Conservation (phyloP, 345 rosid genomes). For the Camelina sativa region DNA sequence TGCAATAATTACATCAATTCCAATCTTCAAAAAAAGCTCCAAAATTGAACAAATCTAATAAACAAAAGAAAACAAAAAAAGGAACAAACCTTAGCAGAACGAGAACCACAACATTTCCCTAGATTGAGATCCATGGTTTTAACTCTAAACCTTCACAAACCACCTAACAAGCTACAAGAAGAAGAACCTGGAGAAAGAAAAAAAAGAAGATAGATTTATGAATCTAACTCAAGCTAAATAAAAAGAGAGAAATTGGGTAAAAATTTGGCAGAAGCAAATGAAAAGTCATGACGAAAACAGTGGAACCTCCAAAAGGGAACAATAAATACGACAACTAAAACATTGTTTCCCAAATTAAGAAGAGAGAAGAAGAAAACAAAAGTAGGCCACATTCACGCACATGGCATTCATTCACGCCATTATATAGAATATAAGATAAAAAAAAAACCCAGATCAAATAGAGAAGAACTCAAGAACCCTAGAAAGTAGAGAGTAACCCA, state of each 20-base stretch:
- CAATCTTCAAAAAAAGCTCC: not conserved
- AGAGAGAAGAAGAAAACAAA: slow-evolving; percentile 36
- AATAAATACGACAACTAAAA: slow-evolving; percentile 41
- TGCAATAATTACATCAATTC: slow-evolving; percentile 37
- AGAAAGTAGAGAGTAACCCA: slow-evolving; percentile 19
- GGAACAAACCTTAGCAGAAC: slow-evolving; percentile 68
- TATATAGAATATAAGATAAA: not conserved
- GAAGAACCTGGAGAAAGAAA: slow-evolving; percentile 28
- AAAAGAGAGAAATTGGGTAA: slow-evolving; percentile 16
- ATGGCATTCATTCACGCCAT: slow-evolving; percentile 44
- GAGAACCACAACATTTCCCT: slow-evolving; percentile 65
- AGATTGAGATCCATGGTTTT: slow-evolving; percentile 63
- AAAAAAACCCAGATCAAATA: slow-evolving; percentile 31
- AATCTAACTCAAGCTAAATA: slow-evolving; percentile 16
- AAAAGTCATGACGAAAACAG: slow-evolving; percentile 27
- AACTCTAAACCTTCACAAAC: slow-evolving; percentile 15
- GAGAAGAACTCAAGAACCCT: slow-evolving; percentile 7
- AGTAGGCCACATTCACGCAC: slow-evolving; percentile 64
- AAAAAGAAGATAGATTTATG: slow-evolving; percentile 13
- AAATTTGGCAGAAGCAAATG: slow-evolving; percentile 20
- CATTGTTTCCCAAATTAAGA: slow-evolving; percentile 37
- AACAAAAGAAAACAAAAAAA: slow-evolving; percentile 15
- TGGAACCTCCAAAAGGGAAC: too few relatives aligned
- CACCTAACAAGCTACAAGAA: slow-evolving; percentile 26
- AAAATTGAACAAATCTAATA: slow-evolving; percentile 19